Base-by-base conservation (phyloP, 805 yeast species). In the Starmerella vitae region DNA sequence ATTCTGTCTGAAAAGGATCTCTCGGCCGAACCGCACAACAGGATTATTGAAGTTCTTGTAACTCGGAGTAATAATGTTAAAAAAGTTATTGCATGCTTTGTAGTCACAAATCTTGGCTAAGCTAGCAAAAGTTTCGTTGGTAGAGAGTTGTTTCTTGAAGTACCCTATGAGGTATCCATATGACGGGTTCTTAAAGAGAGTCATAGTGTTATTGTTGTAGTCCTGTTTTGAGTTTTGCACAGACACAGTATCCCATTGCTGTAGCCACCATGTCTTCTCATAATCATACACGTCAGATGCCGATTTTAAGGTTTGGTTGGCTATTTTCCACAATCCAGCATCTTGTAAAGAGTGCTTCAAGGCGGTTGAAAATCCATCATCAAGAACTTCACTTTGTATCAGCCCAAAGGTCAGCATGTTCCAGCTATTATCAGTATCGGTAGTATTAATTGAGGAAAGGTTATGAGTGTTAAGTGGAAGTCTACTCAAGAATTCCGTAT, bases 221-320 rank as follows among this genome's bases (percentile, higher is more conserved):
- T 51, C 54, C 1, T 76, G 65, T 0, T 54, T 30, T 13, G 5
- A 8, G 5, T 5, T 5, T 6, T 19, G 21, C 4, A 20, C 21
- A 5, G 20, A 14, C 9, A 36, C 30, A 3, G 29, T 25, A 38
- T 78, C 78, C 96, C 96, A 86, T 36, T 72, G 70, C 31, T 68
- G 71, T 30, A 86, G 57, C 51, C 79, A 79, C 84, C 94, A 78
- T 1, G 76, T 71, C 72, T 33, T 12, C 4, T 41, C 34, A 9
- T 42, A 43, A 25, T 47, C 47, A 32, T 41, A 42, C 14, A 35
- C 32, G 19, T 38, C 22, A 4, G 24, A 13, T 22, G 21, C 37
- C 13, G 29, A 6, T 1, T 14, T 14, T 1, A 27, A 10, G 4
- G 37, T 8, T 9, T 22, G 22, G 10, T 34, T 30, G 1, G 51